Conservation (phyloP, 306 rosid species). For the Acmispon strigosus region DNA sequence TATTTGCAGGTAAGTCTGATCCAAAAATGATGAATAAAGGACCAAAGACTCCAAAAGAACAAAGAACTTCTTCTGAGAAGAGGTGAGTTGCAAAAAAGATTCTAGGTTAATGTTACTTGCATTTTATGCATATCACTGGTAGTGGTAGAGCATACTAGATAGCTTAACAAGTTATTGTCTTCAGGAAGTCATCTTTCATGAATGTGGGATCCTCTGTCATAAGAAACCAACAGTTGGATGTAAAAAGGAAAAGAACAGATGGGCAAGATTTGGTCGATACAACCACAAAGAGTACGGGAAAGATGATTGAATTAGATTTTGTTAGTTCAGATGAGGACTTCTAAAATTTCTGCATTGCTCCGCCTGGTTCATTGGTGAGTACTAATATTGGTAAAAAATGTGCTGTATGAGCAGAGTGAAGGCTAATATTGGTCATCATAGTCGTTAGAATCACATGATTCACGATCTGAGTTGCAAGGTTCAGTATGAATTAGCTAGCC, state of each 20-base stretch:
- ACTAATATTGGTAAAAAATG: neutral
- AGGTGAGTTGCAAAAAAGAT: conserved; percentile 36
- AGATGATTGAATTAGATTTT: conserved; percentile 68
- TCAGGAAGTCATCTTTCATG: conserved; percentile 56
- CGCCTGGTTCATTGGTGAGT: neutral
- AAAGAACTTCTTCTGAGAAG: conserved; percentile 34
- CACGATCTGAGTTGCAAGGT: neutral
- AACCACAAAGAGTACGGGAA: conserved; percentile 34
- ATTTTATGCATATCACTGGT: neutral
- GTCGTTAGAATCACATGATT: neutral
- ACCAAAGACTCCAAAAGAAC: conserved; percentile 32
- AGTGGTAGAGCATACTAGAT: conserved; percentile 1
- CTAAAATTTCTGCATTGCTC: conserved; percentile 19
- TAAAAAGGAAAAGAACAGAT: conserved; percentile 48
- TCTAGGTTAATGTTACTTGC: neutral
- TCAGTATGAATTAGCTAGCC: neutral
- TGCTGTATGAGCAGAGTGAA: neutral
- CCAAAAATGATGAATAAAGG: conserved; percentile 25
- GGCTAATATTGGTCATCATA: neutral
- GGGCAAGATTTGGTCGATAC: conserved; percentile 32
- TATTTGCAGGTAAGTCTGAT: conserved; percentile 43
- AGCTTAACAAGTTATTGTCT: conserved; percentile 8
- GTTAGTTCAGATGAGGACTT: conserved; percentile 77
- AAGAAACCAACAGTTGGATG: conserved; percentile 32
- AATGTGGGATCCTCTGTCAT: conserved; percentile 29